Conservation (phyloP, 805 yeast species). For the Blastobotrys attinorum region DNA sequence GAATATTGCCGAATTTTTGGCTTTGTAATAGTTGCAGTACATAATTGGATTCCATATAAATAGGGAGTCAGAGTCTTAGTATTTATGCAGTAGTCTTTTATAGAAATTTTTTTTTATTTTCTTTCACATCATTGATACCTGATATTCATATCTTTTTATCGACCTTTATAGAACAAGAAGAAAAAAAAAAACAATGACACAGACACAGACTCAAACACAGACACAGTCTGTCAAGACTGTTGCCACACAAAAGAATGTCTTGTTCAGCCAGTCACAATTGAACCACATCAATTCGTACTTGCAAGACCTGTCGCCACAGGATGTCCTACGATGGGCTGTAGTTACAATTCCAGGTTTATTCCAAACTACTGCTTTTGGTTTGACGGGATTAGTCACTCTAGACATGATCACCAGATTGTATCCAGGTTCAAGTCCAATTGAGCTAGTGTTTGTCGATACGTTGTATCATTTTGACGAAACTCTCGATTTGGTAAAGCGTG, state of each 20-base stretch:
- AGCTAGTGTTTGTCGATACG: conserved; percentile 82
- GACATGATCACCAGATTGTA: conserved; percentile 64
- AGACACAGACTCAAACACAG: conserved; percentile 6
- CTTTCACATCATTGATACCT: too few species aligned
- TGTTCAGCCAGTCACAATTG: conserved; percentile 46
- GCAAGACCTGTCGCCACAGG: conserved; percentile 51
- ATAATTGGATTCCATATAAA: too few species aligned
- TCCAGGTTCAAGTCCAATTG: conserved; percentile 39
- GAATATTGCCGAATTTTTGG: too few species aligned
- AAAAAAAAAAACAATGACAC: conserved; percentile 2
- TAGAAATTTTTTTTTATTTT: too few species aligned
- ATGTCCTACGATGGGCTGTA: conserved; percentile 74
- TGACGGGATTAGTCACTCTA: conserved; percentile 81
- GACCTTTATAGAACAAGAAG: not conserved
- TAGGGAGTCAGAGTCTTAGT: too few species aligned
- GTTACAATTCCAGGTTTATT: conserved; percentile 73
- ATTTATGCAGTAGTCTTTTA: too few species aligned
- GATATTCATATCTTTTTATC: too few species aligned
- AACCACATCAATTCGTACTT: conserved; percentile 59
- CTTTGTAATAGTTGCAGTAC: too few species aligned
- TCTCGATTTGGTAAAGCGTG: conserved; percentile 54
- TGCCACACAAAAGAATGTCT: not conserved
- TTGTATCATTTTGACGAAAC: conserved; percentile 95
- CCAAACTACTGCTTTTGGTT: conserved; percentile 94
- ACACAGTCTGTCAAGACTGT: not conserved